Evolutionary conservation across 257 asterid species (phyloP), one percentile per base, ranked within the genome.

Genomic region (Nicotiana undulata): DNA sequence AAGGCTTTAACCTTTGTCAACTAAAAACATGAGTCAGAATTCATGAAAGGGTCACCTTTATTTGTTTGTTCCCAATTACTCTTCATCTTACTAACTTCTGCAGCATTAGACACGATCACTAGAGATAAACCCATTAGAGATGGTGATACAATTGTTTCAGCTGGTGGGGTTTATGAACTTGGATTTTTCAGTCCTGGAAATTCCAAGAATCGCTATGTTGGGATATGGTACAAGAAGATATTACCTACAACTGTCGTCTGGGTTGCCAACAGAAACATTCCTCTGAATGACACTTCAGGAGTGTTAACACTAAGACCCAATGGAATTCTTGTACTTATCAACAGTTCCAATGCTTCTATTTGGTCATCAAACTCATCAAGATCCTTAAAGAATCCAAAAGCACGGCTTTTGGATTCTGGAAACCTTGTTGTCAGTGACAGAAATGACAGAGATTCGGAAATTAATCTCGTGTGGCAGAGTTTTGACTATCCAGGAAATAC

Each of bases 101-200:
- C 77, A 20, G 26, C 77, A 68, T 40, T 68, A 76, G 80, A 76
- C 80, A 76, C 80, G 12, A 76, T 76, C 32, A 51, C 80, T 12
- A 56, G 12, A 32, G 44, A 52, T 32, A 31, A 76, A 7, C 3
- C 76, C 29, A 32, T 18, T 40, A 61, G 13, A 55, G 64, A 31
- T 15, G 80, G 64, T 67, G 55, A 10, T 17, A 53, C 67, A 17
- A 17, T 66, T 53, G 22, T 40, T 15, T 80, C 83, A 5, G 34
- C 79, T 28, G 34, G 63, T 29, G 51, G 63, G 15, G 20, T 18
- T 17, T 80, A 52, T 58, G 79, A 55, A 20, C 79, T 80, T 68
- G 83, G 83, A 22, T 80, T 80, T 44, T 80, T 66, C 70, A 68
- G 79, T 11, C 79, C 70, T 29, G 83, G 79, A 20, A 67, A 56